These are phyloP conservation scores for Amphicarpaea edgeworthii DNA, from an alignment of 306 rosid genomes.

Conservation along the genomic window DNA sequence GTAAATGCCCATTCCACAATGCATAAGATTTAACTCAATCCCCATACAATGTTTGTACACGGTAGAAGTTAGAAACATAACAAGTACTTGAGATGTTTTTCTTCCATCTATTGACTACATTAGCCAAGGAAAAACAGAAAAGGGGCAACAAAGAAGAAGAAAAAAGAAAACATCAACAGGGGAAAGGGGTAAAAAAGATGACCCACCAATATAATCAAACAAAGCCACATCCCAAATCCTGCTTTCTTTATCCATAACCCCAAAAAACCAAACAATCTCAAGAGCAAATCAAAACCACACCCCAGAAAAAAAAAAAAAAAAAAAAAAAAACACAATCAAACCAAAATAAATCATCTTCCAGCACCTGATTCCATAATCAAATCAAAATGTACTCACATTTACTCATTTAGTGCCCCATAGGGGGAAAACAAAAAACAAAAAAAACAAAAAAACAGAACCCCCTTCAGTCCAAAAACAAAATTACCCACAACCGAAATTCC, in stretches of 20 bases:
- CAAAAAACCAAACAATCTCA: slow-evolving; percentile 35
- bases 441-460: background rate
- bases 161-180: background rate
- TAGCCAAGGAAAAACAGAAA: slow-evolving; percentile 25
- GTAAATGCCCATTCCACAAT: slow-evolving; percentile 31
- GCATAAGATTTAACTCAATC: slow-evolving; percentile 2
- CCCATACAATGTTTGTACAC: slow-evolving; percentile 32
- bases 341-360: background rate
- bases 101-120: slow-evolving; percentile 36
- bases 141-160: background rate
- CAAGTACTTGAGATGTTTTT: slow-evolving; percentile 24
- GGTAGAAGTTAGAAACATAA: slow-evolving; percentile 15
- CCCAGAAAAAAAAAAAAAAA: slow-evolving; percentile 24
- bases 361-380: slow-evolving; percentile 13
- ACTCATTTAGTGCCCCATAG: too few relatives aligned
- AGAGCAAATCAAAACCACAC: slow-evolving; percentile 34
- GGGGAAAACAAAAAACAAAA: background rate
- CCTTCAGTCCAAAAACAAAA: background rate
- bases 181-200: slow-evolving; percentile 47
- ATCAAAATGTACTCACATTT: slow-evolving; percentile 26
- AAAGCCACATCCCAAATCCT: slow-evolving; percentile 52
- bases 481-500: background rate
- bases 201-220: slow-evolving; percentile 59
- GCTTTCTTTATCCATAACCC: slow-evolving; percentile 34
- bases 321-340: slow-evolving; percentile 25